phyloP scores from a whole-genome alignment of 495 filamentous ascomycete genomes.

The Trichoderma asperelloides region DNA sequence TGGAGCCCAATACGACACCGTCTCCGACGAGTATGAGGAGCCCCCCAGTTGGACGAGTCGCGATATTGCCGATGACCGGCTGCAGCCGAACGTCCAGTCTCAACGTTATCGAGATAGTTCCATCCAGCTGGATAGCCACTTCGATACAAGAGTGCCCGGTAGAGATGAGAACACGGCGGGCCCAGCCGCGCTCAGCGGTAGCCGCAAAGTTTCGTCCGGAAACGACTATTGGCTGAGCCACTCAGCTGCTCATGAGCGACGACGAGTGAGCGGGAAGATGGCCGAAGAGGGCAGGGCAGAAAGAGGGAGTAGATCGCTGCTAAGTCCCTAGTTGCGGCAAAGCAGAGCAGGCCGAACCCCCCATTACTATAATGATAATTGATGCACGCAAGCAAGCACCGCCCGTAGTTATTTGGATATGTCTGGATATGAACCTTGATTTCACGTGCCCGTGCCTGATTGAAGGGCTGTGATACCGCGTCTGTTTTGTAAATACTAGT shows the following conservation, averaged over 20 bases:
- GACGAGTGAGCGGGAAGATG: constrained; percentile 76
- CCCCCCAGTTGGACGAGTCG: neutral
- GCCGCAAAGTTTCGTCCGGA: constrained; percentile 41
- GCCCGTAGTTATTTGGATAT: neutral
- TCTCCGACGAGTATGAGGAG: neutral
- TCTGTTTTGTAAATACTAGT: too few species aligned
- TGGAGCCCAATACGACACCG: constrained; percentile 18
- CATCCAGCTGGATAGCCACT: constrained; percentile 45
- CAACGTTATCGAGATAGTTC: constrained; percentile 28
- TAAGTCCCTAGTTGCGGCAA: neutral
- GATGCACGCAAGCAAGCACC: neutral
- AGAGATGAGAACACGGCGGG: constrained; percentile 37
- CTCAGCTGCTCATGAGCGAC: constrained; percentile 19
- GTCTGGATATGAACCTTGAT: too few species aligned
- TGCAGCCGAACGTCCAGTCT: constrained; percentile 32
- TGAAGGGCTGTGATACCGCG: too few species aligned
- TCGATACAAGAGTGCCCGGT: constrained; percentile 44
- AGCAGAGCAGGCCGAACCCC: neutral
- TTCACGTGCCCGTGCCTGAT: too few species aligned
- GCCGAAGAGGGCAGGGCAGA: constrained; percentile 70
- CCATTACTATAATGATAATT: neutral
- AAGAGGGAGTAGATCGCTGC: neutral
- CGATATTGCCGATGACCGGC: constrained; percentile 12
- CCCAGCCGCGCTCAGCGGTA: constrained; percentile 34
- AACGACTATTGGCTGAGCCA: constrained; percentile 46